A percentile compares a stretch with the other conserved stretches of the same genome.
phyloP scores from a whole-genome alignment of 2,329 filamentous ascomycete species.

The Fusarium abutilonis region DNA sequence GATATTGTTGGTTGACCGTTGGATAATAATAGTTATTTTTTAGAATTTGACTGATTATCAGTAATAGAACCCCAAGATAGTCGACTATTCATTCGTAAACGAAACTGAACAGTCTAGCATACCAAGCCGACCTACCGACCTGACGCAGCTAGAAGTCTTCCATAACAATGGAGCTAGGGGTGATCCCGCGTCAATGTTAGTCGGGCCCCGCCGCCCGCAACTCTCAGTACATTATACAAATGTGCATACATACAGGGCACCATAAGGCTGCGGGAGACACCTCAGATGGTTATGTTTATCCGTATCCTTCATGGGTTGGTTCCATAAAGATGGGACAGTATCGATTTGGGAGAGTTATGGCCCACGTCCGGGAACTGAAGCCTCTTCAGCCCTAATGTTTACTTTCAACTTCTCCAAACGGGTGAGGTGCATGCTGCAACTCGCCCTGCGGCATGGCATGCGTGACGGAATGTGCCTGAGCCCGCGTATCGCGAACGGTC shows the following conservation, averaged over 20 bases:
- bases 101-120: too few species aligned
- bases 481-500: constrained; percentile 36
- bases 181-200: constrained; percentile 23
- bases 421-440: constrained; percentile 39
- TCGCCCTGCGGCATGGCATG: constrained; percentile 34
- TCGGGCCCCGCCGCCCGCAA: constrained; percentile 19
- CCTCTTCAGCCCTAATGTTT: constrained; percentile 32
- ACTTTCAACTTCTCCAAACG: constrained; percentile 31
- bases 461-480: constrained; percentile 31
- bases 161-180: constrained; percentile 17
- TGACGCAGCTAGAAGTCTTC: constrained; percentile 25
- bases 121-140: not conserved
- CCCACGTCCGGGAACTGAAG: constrained; percentile 16
- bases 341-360: constrained; percentile 5
- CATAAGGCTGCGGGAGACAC: constrained; percentile 19
- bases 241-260: not conserved
- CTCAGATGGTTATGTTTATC: not conserved
- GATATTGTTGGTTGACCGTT: too few species aligned
- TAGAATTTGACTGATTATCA: too few species aligned
- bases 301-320: not conserved
- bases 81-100: not conserved
- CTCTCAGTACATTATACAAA: too few species aligned
- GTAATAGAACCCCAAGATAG: too few species aligned
- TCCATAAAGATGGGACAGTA: constrained; percentile 18
- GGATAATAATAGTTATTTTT: too few species aligned